Evolutionary conservation across 164 flowering plant genomes (phyloP).

Genomic region (Liriodendron chinense): DNA sequence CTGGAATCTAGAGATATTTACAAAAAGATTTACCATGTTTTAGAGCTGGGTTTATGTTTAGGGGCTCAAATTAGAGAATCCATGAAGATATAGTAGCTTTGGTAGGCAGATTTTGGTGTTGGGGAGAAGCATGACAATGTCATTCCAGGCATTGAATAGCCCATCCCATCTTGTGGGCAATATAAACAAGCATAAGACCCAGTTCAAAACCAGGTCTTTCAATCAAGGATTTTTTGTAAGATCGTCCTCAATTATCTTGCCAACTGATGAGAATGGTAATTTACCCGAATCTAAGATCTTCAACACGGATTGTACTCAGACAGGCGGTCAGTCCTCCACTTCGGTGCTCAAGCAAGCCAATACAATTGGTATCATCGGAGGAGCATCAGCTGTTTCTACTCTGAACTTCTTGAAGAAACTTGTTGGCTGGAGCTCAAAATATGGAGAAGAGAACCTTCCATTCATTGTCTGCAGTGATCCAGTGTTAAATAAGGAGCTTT

Average conservation of each 20-base stretch:
- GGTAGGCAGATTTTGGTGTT: background rate
- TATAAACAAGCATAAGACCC: conserved; percentile 19
- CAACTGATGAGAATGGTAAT: conserved; percentile 28
- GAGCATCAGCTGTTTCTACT: conserved; percentile 56
- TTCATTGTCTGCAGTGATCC: conserved; percentile 74
- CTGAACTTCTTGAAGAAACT: conserved; percentile 55
- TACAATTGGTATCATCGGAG: conserved; percentile 74
- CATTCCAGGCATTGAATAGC: conserved; percentile 22
- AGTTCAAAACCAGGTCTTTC: conserved; percentile 18
- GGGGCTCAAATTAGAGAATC: background rate
- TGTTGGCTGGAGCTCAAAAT: conserved; percentile 42
- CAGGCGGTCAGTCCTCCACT: conserved; percentile 2
- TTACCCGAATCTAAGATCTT: conserved; percentile 21
- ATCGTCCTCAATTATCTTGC: conserved; percentile 27
- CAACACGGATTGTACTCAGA: conserved; percentile 8
- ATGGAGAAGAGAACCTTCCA: conserved; percentile 46
- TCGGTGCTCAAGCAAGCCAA: conserved; percentile 36
- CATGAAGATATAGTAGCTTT: background rate
- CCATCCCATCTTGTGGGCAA: conserved; percentile 24
- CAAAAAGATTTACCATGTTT: background rate
- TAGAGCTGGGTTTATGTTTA: background rate
- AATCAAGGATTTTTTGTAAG: conserved; percentile 16
- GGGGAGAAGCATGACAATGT: conserved; percentile 24
- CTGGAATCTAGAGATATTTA: background rate
- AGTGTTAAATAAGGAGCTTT: conserved; percentile 38